These are phyloP conservation scores for Epicoccum sorghinum DNA, from an alignment of 2,329 filamentous ascomycete genomes.

Conservation along the genomic window DNA sequence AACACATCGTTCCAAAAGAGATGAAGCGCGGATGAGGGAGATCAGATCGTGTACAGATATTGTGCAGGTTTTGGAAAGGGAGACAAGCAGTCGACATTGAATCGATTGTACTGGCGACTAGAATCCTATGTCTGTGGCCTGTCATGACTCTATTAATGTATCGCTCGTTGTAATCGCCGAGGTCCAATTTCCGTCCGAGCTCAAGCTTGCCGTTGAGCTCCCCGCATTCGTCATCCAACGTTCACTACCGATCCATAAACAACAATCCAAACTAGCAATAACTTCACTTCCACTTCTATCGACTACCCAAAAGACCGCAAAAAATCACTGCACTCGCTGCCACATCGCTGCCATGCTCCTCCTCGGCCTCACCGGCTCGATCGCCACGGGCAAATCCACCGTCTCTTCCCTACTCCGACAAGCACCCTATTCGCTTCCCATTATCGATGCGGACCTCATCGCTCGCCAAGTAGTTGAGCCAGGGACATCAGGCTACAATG, in stretches of 20 bases:
- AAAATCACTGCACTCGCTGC: not conserved
- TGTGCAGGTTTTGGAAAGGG: no score
- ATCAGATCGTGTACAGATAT: no score
- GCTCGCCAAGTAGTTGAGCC: slow-evolving; percentile 94
- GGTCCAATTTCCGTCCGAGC: slow-evolving; percentile 13
- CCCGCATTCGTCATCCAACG: slow-evolving; percentile 15
- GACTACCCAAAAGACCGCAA: not conserved
- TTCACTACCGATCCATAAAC: not conserved
- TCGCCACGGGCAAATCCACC: slow-evolving; percentile 97
- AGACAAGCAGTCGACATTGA: no score
- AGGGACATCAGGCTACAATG: slow-evolving; percentile 80
- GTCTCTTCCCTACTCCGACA: slow-evolving; percentile 82
- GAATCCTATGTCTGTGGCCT: no score
- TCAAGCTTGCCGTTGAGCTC: slow-evolving; percentile 15
- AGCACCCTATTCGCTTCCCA: slow-evolving; percentile 81
- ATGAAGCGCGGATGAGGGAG: no score
- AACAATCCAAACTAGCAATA: not conserved
- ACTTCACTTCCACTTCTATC: not conserved
- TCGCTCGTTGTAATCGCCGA: slow-evolving; percentile 1
- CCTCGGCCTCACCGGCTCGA: slow-evolving; percentile 94
- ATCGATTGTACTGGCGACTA: no score
- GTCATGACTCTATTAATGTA: not conserved
- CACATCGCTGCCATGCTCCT: slow-evolving; percentile 71
- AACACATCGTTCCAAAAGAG: no score
- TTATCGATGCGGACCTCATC: slow-evolving; percentile 92